Evolutionary conservation across 2,329 filamentous ascomycete genomes (phyloP).

Genomic region (Penicillium sp.): DNA sequence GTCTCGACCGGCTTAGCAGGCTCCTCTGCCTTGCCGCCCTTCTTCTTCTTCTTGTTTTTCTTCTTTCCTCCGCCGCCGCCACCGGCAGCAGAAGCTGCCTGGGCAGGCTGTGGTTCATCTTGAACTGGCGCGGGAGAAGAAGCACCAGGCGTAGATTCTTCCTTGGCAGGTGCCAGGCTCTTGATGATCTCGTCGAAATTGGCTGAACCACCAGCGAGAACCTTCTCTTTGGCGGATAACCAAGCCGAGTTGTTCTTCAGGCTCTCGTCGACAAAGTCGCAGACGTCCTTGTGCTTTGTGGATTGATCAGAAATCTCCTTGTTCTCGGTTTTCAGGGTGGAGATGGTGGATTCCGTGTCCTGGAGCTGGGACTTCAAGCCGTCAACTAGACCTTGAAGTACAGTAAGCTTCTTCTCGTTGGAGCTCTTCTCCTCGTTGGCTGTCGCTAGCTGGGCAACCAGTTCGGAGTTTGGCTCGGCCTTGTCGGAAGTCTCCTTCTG

Average conservation of each 20-base stretch:
- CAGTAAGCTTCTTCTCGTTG: slow-evolving; percentile 56
- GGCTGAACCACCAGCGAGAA: slow-evolving; percentile 34
- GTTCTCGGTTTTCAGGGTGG: slow-evolving; percentile 47
- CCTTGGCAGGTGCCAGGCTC: slow-evolving; percentile 29
- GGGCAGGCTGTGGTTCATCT: slow-evolving; percentile 22
- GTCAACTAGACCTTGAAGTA: slow-evolving; percentile 58
- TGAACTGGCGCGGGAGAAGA: slow-evolving; percentile 15
- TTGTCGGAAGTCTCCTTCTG: slow-evolving; percentile 31
- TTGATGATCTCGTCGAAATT: slow-evolving; percentile 39
- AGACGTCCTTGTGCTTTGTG: slow-evolving; percentile 35
- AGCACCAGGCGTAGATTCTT: slow-evolving; percentile 11
- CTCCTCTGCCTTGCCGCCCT: slow-evolving; percentile 60
- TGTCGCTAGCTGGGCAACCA: slow-evolving; percentile 35
- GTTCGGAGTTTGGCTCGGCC: slow-evolving; percentile 24
- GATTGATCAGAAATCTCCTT: slow-evolving; percentile 39
- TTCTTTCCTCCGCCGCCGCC: slow-evolving; percentile 52
- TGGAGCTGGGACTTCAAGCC: slow-evolving; percentile 57
- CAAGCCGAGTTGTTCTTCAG: slow-evolving; percentile 38
- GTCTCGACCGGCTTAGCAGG: slow-evolving; percentile 25
- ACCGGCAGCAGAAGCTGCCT: slow-evolving; percentile 18
- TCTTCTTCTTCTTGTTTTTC: slow-evolving; percentile 90
- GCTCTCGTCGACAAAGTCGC: slow-evolving; percentile 45
- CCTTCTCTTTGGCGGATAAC: slow-evolving; percentile 36
- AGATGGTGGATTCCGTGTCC: slow-evolving; percentile 54
- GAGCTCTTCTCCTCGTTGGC: slow-evolving; percentile 39